Conservation (phyloP, 2,329 filamentous ascomycete genomes). For the Huntiella bhutanensis region DNA sequence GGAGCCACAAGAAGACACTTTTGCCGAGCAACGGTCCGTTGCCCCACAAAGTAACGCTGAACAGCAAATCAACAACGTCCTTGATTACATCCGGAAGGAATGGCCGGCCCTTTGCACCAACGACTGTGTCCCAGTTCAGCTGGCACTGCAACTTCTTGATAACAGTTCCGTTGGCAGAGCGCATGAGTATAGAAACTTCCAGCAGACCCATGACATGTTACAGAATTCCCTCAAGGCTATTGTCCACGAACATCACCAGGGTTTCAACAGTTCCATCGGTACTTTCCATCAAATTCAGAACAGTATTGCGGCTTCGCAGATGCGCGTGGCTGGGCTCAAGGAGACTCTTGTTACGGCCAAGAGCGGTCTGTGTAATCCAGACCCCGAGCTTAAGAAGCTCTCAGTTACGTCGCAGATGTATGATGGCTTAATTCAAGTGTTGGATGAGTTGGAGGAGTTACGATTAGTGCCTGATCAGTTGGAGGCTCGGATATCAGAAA, state of each 20-base stretch:
- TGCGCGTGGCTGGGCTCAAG: conserved; percentile 63
- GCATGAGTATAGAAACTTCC: conserved; percentile 70
- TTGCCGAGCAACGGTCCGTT: conserved; percentile 1
- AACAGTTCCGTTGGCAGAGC: conserved; percentile 82
- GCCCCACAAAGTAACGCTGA: conserved; percentile 30
- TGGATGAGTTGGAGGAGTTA: conserved; percentile 73
- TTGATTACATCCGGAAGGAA: conserved; percentile 68
- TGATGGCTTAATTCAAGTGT: conserved; percentile 67
- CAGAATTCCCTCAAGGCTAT: conserved; percentile 85
- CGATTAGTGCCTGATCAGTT: conserved; percentile 79
- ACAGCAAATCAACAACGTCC: conserved; percentile 40
- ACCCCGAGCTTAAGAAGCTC: conserved; percentile 79
- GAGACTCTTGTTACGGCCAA: conserved; percentile 69
- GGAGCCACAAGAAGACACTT: conserved; percentile 11
- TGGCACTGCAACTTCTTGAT: conserved; percentile 89
- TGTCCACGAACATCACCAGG: conserved; percentile 96
- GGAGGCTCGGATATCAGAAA: conserved; percentile 88
- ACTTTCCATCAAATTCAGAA: conserved; percentile 97
- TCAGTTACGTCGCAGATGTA: conserved; percentile 78
- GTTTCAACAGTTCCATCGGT: conserved; percentile 96
- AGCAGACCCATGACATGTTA: conserved; percentile 68
- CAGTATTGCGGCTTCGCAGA: conserved; percentile 77
- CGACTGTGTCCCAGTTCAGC: conserved; percentile 80
- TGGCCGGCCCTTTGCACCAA: conserved; percentile 85
- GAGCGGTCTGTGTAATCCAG: conserved; percentile 60